Percentiles rank a stretch among this genome's conserved stretches.
Conservation (phyloP, 2,329 filamentous ascomycete genomes). For the Coniella lustricola region DNA sequence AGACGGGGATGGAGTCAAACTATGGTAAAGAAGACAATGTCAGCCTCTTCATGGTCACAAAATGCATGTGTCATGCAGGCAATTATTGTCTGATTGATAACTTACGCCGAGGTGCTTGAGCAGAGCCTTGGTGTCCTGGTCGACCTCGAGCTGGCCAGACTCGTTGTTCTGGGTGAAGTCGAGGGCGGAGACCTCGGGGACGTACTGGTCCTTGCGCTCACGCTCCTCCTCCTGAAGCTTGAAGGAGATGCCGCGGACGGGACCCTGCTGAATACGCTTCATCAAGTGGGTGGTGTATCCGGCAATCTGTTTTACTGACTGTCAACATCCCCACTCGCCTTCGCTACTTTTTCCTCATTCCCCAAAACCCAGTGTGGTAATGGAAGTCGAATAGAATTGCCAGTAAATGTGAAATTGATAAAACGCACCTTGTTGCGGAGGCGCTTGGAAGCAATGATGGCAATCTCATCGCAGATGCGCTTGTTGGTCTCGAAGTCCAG, state of each 20-base stretch:
- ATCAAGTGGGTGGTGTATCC: slow-evolving; percentile 98
- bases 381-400: too few relatives aligned
- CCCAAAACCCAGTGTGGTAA: too few relatives aligned
- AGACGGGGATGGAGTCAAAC: slow-evolving; percentile 98
- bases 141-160: slow-evolving; percentile 88
- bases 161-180: slow-evolving; percentile 96
- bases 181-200: slow-evolving; percentile 96
- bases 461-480: slow-evolving; percentile 99
- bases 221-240: slow-evolving; percentile 99
- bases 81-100: slow-evolving; percentile 29
- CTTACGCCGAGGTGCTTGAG: slow-evolving; percentile 97
- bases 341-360: background rate
- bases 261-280: slow-evolving; percentile 99
- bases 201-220: slow-evolving; percentile 99
- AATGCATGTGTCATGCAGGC: slow-evolving; percentile 19
- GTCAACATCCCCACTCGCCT: slow-evolving; percentile 7
- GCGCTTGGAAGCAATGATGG: slow-evolving; percentile 98
- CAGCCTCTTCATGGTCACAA: background rate
- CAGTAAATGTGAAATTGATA: too few relatives aligned
- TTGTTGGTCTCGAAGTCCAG: slow-evolving; percentile 99
- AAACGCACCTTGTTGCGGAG: slow-evolving; percentile 88
- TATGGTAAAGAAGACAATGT: slow-evolving; percentile 31
- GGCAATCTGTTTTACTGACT: slow-evolving; percentile 59
- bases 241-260: slow-evolving; percentile 99
- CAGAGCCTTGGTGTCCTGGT: slow-evolving; percentile 96